These are phyloP conservation scores for Botrytis tulipae DNA, from an alignment of 2,329 filamentous ascomycete genomes.

Conservation along the genomic window DNA sequence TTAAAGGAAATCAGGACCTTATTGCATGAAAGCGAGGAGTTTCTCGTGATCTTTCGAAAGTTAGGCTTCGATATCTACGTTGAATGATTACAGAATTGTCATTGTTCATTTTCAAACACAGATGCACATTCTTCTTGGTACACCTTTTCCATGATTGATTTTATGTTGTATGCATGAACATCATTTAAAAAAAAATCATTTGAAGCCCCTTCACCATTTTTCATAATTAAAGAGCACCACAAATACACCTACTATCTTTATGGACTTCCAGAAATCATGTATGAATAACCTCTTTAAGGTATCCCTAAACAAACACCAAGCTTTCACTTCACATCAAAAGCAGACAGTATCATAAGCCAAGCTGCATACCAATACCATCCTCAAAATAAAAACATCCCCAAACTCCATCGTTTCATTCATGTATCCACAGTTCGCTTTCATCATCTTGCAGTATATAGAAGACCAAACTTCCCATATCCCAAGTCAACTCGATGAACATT, in stretches of 20 bases:
- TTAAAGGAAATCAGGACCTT: background rate
- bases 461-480: background rate
- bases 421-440: constrained; percentile 8
- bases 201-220: background rate
- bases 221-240: background rate
- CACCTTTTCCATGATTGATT: background rate
- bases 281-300: background rate
- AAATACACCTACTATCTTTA: background rate
- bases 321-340: background rate
- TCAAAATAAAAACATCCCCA: background rate
- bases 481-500: background rate
- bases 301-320: background rate
- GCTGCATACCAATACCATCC: background rate
- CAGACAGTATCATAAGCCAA: background rate
- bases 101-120: background rate
- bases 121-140: background rate
- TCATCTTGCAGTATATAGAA: background rate
- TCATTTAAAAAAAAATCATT: no score
- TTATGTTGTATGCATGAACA: background rate
- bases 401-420: constrained; percentile 10
- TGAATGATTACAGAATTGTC: background rate
- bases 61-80: constrained; percentile 7
- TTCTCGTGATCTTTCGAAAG: constrained; percentile 16
- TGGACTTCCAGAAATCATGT: background rate
- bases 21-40: constrained; percentile 11